Base-by-base conservation (phyloP, 1,284 basidiomycete species). In the Chiua sp. region DNA sequence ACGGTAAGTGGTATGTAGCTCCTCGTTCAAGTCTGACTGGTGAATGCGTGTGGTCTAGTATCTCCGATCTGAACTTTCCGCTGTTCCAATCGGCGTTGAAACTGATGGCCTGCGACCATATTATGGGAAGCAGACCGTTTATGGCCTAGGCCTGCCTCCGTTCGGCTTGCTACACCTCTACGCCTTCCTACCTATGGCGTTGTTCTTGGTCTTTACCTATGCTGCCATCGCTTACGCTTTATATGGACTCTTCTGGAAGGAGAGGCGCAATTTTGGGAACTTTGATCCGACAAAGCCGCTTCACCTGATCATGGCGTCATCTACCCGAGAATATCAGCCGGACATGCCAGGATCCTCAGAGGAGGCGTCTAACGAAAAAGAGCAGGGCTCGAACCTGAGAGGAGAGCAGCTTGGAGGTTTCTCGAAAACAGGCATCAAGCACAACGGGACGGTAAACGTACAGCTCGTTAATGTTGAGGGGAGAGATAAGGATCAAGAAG, bases 271-370 rank as follows among this genome's bases (percentile, higher is more conserved):
- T 15, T 50, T 39, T n/a, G 47, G 30, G 20, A 48, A 13, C 26
- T 64, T 64, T n/a, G 55, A 64, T 20, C 56, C 53, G 15, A 53
- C 62, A 8, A 53, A 64, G 20, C 51, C 62, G 7, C 44, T 64
- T 37, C 62, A 64, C 39, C 33, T 60, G n/a, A 49, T 61, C 26
- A 64, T 64, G 62, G 55, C 51, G 55, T 51, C 55, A 4, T 55
- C 47, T 12, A 23, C 58, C n/a, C 51, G 51, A 12, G 39, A 7
- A 12, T 20, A 8, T 26, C 35, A 2, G 15, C 37, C 16, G 23
- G 13, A 26, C 7, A 20, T 15, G 51, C 3, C 6, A 4, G 37
- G 10, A 30, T 20, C 51, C 37, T 52, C 6, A 28, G 18, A 39
- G 16, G 37, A 2, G 37, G 13, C 15, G 16, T 39, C 39, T 20